These are phyloP conservation scores for Candida multigemmis DNA, from an alignment of 805 yeast species.

Conservation along the genomic window DNA sequence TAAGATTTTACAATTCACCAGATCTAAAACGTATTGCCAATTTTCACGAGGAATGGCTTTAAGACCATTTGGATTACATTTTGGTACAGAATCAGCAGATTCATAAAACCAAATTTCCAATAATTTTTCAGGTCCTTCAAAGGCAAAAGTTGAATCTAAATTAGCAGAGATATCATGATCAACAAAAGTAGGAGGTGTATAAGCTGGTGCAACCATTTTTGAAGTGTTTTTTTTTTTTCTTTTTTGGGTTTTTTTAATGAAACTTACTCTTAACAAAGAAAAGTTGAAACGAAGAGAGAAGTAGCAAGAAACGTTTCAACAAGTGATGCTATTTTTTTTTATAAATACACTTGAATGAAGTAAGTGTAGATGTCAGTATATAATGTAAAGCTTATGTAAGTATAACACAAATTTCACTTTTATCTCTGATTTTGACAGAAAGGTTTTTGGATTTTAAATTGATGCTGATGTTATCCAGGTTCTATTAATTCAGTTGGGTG, in stretches of 20 bases:
- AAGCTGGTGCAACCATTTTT: slow-evolving; percentile 35
- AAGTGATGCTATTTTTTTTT: slow-evolving; percentile 6
- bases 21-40: slow-evolving; percentile 69
- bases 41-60: slow-evolving; percentile 54
- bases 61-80: slow-evolving; percentile 36
- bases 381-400: not conserved
- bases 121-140: slow-evolving; percentile 95
- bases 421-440: too few relatives aligned
- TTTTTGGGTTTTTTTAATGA: slow-evolving; percentile 12
- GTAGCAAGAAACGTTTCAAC: slow-evolving; percentile 40
- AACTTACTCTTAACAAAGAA: slow-evolving; percentile 29
- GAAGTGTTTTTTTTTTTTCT: slow-evolving; percentile 4
- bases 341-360: slow-evolving; percentile 2
- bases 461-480: slow-evolving; percentile 33
- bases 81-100: slow-evolving; percentile 28
- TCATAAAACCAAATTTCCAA: slow-evolving; percentile 84
- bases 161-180: slow-evolving; percentile 73
- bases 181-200: slow-evolving; percentile 41
- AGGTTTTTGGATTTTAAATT: not conserved
- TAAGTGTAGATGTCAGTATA: not conserved
- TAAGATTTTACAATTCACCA: slow-evolving; percentile 81
- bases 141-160: slow-evolving; percentile 84
- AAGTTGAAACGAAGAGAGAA: slow-evolving; percentile 36
- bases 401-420: too few relatives aligned
- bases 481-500: slow-evolving; percentile 22